A percentile compares a stretch with the other conserved stretches of the same genome.
Evolutionary conservation across 192 early-diverging fungal species (phyloP).

Genomic region (Obelidium mucronatum): DNA sequence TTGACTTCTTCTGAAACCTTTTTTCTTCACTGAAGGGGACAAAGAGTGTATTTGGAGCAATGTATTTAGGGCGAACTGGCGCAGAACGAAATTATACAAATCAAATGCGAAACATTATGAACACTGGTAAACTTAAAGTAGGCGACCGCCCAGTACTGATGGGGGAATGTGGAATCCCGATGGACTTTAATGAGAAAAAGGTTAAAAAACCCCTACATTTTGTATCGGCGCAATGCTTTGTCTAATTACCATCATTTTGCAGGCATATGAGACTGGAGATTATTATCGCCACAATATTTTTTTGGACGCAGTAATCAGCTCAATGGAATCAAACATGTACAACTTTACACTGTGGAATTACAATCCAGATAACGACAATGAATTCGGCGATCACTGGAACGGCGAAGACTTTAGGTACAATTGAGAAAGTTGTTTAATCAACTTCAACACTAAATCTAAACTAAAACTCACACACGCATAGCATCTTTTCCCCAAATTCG

Average conservation of each 20-base stretch:
- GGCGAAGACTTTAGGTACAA: conserved; percentile 80
- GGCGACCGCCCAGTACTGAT: conserved; percentile 74
- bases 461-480: not conserved
- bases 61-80: conserved; percentile 79
- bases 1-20: too few species aligned
- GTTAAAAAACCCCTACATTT: not conserved
- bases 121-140: conserved; percentile 61
- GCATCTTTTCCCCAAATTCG: conserved; percentile 23
- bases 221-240: not conserved
- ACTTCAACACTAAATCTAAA: not conserved
- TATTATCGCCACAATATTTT: conserved; percentile 76
- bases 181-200: conserved; percentile 80
- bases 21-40: conserved; percentile 57
- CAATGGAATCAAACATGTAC: conserved; percentile 75
- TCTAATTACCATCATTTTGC: not conserved
- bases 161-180: conserved; percentile 85
- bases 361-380: conserved; percentile 80
- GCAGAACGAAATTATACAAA: conserved; percentile 76
- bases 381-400: conserved; percentile 83
- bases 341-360: conserved; percentile 91
- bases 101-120: conserved; percentile 72
- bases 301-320: conserved; percentile 76
- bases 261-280: conserved; percentile 75
- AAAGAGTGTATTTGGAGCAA: conserved; percentile 74
- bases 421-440: not conserved